Base-by-base conservation (phyloP, 106 monocot species). In the Allium sativum region DNA sequence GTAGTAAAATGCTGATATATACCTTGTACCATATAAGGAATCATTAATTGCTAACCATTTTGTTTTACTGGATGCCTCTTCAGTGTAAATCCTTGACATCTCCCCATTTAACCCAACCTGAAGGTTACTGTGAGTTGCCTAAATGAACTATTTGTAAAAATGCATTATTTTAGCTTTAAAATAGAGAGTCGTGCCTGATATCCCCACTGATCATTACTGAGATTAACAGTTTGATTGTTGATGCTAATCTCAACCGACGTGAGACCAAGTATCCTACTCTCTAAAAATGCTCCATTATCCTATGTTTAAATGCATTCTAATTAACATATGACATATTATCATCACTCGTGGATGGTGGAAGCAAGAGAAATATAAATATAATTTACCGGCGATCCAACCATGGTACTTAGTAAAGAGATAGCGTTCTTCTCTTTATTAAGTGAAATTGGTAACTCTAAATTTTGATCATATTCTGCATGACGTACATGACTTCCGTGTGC, bases 311-410 rank as follows among this genome's bases (percentile, higher is more conserved):
- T 21, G 18, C 21, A 41, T 58, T 9, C 31, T 15, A 48, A 48
- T 1, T 48, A 48, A 12, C 4, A 12, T 48, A 15, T 15, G 15
- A 48, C 15, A 15, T 58, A 31, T 13, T 58, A 31, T 41, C 3
- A 41, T 58, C 6, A 12, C 9, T 13, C 18, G 1, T 14, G 31
- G 42, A 58, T 41, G 9, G 65, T 57, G 3, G 52, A 45, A 45
- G 21, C 42, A 47, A 12, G 48, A 10, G 15, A 12, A 10, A 48
- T 10, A 11, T n/a, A 60, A 41, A 2, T 18, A 31, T 1, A 47
- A 72, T 48, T 66, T 85, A 95, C 89, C 70, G 95, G 84, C 52
- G 75, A 66, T 70, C 95, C 95, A 47, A 90, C 81, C 95, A 96
- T 84, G 40, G 72, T 87, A 64, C 87, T 96, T 58, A 96, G 52